These are phyloP conservation scores for Helotiales sp. DNA, from an alignment of 2,329 filamentous ascomycete species.

Conservation along the genomic window DNA sequence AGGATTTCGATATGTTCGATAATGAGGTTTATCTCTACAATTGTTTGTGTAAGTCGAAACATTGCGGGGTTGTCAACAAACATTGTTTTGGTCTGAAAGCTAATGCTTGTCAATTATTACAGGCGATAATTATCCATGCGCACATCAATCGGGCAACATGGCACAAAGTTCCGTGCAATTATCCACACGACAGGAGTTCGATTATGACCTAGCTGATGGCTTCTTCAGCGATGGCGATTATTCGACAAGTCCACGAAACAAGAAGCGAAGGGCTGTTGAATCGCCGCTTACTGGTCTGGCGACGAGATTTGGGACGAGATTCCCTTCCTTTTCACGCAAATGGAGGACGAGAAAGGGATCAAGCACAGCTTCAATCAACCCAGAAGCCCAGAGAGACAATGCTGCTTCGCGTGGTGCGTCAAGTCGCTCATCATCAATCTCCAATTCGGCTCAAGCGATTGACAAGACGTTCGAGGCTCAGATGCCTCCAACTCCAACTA, in stretches of 20 bases:
- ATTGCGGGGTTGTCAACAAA: slow-evolving; percentile 20
- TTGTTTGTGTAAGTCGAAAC: slow-evolving; percentile 72
- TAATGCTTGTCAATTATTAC: slow-evolving; percentile 36
- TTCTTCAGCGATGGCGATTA: slow-evolving; percentile 70
- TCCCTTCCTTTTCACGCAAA: slow-evolving; percentile 58
- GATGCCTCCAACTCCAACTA: slow-evolving; percentile 64
- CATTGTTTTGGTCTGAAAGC: slow-evolving; percentile 21
- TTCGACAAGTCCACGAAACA: slow-evolving; percentile 52
- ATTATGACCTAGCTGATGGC: slow-evolving; percentile 67
- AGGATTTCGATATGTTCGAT: slow-evolving; percentile 57
- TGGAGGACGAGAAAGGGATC: slow-evolving; percentile 55
- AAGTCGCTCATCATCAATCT: slow-evolving; percentile 79
- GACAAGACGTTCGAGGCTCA: slow-evolving; percentile 55
- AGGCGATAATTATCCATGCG: slow-evolving; percentile 66
- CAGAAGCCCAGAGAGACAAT: slow-evolving; percentile 35
- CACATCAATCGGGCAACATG: slow-evolving; percentile 53
- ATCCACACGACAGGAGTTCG: slow-evolving; percentile 55
- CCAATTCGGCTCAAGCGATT: slow-evolving; percentile 56
- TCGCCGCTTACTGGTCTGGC: slow-evolving; percentile 66
- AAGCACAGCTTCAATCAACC: slow-evolving; percentile 34
- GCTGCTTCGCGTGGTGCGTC: slow-evolving; percentile 65
- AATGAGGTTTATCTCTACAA: slow-evolving; percentile 60
- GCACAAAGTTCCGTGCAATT: slow-evolving; percentile 42
- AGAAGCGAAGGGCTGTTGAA: slow-evolving; percentile 63
- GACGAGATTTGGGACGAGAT: slow-evolving; percentile 67